Base-by-base conservation (phyloP, 1,139 yeast genomes). In the Pneumocystis canis region DNA sequence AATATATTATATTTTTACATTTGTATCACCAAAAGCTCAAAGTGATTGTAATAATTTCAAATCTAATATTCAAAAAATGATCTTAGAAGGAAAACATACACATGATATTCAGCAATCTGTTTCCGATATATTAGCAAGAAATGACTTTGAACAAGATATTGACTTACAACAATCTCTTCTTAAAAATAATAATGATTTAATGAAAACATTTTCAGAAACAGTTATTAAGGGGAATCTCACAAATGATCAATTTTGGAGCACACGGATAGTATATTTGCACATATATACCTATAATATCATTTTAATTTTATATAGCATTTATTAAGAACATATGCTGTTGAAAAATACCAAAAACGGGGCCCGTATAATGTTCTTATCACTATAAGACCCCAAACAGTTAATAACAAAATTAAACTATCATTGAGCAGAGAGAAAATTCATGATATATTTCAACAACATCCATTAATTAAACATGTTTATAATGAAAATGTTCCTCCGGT, bases 321-420 rank as follows among this genome's bases (percentile, higher is more conserved):
- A 57, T 74, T 92, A 63, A 77, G 97, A 63, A 89, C 97, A 0
- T 88, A 82, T 75, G 97, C 97, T 0, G 79, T 92, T 66, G 82
- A 94, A 2, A 80, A 83, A 16, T 82, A 89, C 14, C 98, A 94
- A 71, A 87, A 87, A 68, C 79, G 85, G 62, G 99, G 99, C 0
- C 95, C 96, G 0, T 94, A 90, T 72, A 92, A 92, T 71, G 97
- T 92, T 0, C 76, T 92, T 64, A 87, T 96, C 58, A 89, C 97
- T 0, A 92, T 92, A 69, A 88, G 87, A 70, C 97, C 97, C 0
- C 90, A 87, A 54, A 94, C 95, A 1, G 71, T 73, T 59, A 78
- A 77, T 63, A 76, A 77, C 67, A 65, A 67, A 35, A 95, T 90
- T 63, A 89, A 89, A 72, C 95, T 94, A 58, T 86, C 90, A 65